Percentiles rank a stretch among this genome's conserved stretches.
phyloP scores from a whole-genome alignment of 192 early-diverging fungal species.

The Coemansia sp. region DNA sequence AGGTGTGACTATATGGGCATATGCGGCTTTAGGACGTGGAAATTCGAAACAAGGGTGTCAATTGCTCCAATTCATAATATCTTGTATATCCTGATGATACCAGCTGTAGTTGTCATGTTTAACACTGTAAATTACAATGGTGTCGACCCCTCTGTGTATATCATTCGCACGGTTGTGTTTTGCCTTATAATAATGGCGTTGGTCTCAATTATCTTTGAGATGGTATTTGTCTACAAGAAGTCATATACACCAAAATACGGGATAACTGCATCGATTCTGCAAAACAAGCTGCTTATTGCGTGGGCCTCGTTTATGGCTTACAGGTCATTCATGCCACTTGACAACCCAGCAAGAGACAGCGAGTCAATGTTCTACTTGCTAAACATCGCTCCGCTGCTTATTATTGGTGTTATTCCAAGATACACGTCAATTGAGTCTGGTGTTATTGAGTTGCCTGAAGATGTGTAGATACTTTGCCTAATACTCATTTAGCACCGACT shows the following conservation, averaged over 20 bases:
- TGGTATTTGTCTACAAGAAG: neutral
- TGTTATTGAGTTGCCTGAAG: too few relatives aligned
- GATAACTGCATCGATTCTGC: neutral
- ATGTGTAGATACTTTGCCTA: too few relatives aligned
- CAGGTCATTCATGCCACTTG: conserved; percentile 11
- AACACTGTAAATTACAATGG: neutral
- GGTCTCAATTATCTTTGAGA: neutral
- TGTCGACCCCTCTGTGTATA: neutral
- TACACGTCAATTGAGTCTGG: too few relatives aligned
- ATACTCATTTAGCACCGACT: too few relatives aligned
- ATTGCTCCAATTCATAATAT: neutral
- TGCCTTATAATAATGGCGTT: neutral
- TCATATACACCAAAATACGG: neutral
- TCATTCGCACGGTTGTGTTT: neutral
- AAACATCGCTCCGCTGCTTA: conserved; percentile 9
- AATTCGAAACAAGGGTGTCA: neutral
- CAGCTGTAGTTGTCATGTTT: neutral
- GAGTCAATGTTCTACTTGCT: conserved; percentile 16
- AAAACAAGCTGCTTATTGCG: neutral
- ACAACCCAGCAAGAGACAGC: conserved; percentile 20
- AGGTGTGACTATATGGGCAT: neutral
- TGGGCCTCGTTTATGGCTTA: conserved; percentile 19
- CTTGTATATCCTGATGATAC: neutral
- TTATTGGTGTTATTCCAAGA: conserved; percentile 1
- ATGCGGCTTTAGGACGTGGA: neutral